These are phyloP conservation scores for Zalaria sp. DNA, from an alignment of 2,329 filamentous ascomycete species.

Conservation along the genomic window DNA sequence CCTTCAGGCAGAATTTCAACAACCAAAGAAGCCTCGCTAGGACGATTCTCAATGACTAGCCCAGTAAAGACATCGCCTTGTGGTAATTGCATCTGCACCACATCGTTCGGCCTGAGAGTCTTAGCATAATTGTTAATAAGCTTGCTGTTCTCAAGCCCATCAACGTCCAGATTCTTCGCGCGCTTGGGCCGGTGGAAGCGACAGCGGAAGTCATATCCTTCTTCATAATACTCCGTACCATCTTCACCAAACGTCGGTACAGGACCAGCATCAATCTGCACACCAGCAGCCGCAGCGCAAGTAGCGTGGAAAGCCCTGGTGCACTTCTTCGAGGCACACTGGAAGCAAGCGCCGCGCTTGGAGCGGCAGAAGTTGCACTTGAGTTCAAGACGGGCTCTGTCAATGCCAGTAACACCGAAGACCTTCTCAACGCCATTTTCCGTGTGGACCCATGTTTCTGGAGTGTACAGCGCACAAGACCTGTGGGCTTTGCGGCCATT, in stretches of 20 bases:
- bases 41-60: slow-evolving; percentile 69
- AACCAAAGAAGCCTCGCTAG: slow-evolving; percentile 59
- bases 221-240: slow-evolving; percentile 81
- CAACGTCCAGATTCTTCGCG: slow-evolving; percentile 46
- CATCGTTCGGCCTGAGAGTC: slow-evolving; percentile 54
- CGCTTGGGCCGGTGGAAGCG: slow-evolving; percentile 86
- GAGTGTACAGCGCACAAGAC: slow-evolving; percentile 78
- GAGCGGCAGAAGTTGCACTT: slow-evolving; percentile 93
- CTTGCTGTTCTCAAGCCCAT: slow-evolving; percentile 55
- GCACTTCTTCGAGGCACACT: slow-evolving; percentile 92
- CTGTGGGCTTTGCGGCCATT: slow-evolving; percentile 78
- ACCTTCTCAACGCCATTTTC: slow-evolving; percentile 57
- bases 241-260: slow-evolving; percentile 82
- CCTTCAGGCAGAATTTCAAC: slow-evolving; percentile 75
- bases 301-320: slow-evolving; percentile 88
- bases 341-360: slow-evolving; percentile 90
- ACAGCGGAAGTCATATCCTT: slow-evolving; percentile 85
- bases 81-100: slow-evolving; percentile 76
- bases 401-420: slow-evolving; percentile 65
- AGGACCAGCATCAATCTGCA: slow-evolving; percentile 76
- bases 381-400: slow-evolving; percentile 75
- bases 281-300: slow-evolving; percentile 81
- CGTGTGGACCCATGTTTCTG: slow-evolving; percentile 70
- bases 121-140: slow-evolving; percentile 55
- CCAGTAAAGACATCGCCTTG: slow-evolving; percentile 84